Evolutionary conservation across 495 filamentous ascomycete species (phyloP).

Genomic region (Xanthoparmelia taractica): DNA sequence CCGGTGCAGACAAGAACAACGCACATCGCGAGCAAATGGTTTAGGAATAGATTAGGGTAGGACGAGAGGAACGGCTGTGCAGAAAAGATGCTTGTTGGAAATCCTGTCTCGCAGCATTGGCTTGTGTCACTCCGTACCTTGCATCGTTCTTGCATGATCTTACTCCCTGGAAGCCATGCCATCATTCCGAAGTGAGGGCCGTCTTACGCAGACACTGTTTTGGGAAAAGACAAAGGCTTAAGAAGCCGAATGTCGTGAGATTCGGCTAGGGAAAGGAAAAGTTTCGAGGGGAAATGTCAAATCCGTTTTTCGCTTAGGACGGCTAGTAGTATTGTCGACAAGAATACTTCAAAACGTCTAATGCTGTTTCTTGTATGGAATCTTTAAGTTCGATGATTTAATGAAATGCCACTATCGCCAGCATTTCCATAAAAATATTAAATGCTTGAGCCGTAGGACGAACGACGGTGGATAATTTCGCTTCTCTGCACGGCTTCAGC

Average conservation of each 20-base stretch:
- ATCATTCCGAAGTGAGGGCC: not conserved
- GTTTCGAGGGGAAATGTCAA: no score
- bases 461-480: not conserved
- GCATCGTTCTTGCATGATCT: constrained; percentile 13
- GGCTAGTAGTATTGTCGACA: not conserved
- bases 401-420: not conserved
- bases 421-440: not conserved
- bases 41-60: not conserved
- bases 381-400: not conserved
- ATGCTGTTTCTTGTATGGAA: no score
- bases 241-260: not conserved
- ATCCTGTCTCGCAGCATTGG: not conserved
- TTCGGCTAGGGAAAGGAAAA: not conserved
- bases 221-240: not conserved
- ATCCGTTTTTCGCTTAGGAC: not conserved
- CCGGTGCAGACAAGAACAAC: not conserved
- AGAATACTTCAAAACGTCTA: not conserved
- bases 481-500: not conserved
- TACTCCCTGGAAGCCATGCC: constrained; percentile 1
- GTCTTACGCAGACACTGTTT: not conserved
- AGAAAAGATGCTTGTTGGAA: not conserved
- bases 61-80: constrained; percentile 1
- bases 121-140: constrained; percentile 11
- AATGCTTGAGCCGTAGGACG: not conserved
- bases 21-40: not conserved